Conservation (phyloP, 441 rosid genomes). For the Erysimum cheiri region DNA sequence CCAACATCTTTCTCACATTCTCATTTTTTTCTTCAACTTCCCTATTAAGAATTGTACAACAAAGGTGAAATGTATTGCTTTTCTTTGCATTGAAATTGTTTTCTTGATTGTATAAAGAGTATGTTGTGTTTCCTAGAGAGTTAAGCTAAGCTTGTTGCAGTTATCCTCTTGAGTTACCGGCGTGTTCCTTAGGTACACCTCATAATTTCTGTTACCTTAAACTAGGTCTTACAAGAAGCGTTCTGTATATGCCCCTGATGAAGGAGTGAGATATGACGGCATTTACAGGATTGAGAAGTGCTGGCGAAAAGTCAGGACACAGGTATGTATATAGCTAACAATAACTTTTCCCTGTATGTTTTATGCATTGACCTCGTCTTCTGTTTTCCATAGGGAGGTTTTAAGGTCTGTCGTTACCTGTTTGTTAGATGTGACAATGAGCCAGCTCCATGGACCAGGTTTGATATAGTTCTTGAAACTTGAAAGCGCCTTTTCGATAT, state of each 20-base stretch:
- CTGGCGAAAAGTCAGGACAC: slow-evolving; percentile 69
- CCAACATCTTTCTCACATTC: slow-evolving; percentile 4
- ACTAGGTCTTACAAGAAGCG: slow-evolving; percentile 72
- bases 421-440: slow-evolving; percentile 91
- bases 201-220: background rate
- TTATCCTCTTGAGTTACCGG: background rate
- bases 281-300: slow-evolving; percentile 79
- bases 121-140: background rate
- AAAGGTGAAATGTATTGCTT: background rate
- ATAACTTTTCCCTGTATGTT: too few species aligned
- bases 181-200: background rate
- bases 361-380: background rate
- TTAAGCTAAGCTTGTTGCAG: background rate
- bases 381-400: slow-evolving; percentile 31
- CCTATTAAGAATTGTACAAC: too few species aligned
- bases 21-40: background rate
- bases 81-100: background rate
- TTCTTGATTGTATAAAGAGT: background rate
- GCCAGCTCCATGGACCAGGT: slow-evolving; percentile 97
- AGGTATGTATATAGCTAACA: slow-evolving; percentile 43
- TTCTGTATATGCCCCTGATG: slow-evolving; percentile 71
- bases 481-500: background rate
- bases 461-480: slow-evolving; percentile 1
- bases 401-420: slow-evolving; percentile 55
- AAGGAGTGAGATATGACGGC: slow-evolving; percentile 85